Evolutionary conservation across 1,284 basidiomycete genomes (phyloP), one percentile per base, ranked within the genome.

Genomic region (Cryptococcus sp.): DNA sequence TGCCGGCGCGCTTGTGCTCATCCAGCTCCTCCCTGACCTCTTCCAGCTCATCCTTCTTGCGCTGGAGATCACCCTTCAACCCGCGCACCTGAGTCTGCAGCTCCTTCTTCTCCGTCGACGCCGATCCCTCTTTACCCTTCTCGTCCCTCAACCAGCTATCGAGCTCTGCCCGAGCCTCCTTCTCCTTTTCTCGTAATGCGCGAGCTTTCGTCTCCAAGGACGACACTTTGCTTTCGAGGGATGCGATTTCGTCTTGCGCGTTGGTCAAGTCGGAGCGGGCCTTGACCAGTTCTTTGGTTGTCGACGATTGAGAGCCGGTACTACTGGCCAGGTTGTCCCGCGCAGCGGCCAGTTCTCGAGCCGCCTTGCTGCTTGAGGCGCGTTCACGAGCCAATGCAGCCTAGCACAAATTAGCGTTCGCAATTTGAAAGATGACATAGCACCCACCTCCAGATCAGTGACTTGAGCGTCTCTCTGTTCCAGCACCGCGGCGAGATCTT

Each of bases 21-120:
- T 59, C 60, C 31, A 75, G 53, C 55, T 75, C 74, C 42, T 76
- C 70, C 22, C 59, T 60, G 0, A 66, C 51, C 52, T 75, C 73
- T 5, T 59, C 56, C 5, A 70, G 56, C 45, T 73, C 68, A 11
- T 70, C 66, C 6, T 39, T 56, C 23, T 66, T 66, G 44, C 52
- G 66, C 6, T 51, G 45, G 3, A 72, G 64, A 22, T 72, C 67
- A 0, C 57, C 27, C 58, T 74, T 73, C 7, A 68, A 60, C 2
- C 51, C 56, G 11, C 69, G 60, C 11, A 77, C 55, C 23, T 70
- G 59, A 3, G 54, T 60, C 27, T 68, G 61, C 25, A 74, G 62
- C 48, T 74, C 68, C 11, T 61, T 57, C 47, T 69, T 64, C 42
- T 69, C 66, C 47, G 70, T 66, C 19, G 67, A 65, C 5, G 61